Evolutionary conservation across 495 filamentous ascomycete genomes (phyloP).

Genomic region (Tuber borchii): DNA sequence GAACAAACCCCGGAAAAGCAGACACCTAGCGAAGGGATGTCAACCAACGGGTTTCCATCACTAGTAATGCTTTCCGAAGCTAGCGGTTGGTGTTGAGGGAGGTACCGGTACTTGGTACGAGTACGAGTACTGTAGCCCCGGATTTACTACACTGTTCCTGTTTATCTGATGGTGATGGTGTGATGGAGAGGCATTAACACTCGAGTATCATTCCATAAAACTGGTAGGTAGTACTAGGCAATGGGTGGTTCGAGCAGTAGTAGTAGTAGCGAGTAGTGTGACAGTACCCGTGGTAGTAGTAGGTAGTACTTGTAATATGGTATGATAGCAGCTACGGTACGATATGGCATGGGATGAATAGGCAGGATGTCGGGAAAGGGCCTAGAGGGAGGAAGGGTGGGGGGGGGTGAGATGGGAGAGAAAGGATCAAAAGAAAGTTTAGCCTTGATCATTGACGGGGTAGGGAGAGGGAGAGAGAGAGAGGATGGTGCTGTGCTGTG

Average conservation of each 20-base stretch:
- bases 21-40: background rate
- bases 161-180: background rate
- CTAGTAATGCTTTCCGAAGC: background rate
- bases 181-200: background rate
- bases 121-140: background rate
- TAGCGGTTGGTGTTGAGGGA: background rate
- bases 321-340: background rate
- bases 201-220: background rate
- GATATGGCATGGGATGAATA: background rate
- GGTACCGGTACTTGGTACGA: background rate
- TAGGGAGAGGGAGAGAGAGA: no score
- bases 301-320: background rate
- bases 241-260: no score
- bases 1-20: background rate
- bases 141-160: background rate
- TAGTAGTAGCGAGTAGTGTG: no score
- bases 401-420: background rate
- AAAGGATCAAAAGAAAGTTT: background rate
- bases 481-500: background rate
- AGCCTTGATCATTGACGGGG: background rate
- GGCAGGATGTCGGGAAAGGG: background rate
- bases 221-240: no score
- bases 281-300: no score
- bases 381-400: no score
- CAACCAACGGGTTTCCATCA: slow-evolving; percentile 2